A percentile compares a stretch with the other conserved stretches of the same genome.
Evolutionary conservation across 2,329 filamentous ascomycete species (phyloP).

Genomic region (Trichophyton benhamiae): DNA sequence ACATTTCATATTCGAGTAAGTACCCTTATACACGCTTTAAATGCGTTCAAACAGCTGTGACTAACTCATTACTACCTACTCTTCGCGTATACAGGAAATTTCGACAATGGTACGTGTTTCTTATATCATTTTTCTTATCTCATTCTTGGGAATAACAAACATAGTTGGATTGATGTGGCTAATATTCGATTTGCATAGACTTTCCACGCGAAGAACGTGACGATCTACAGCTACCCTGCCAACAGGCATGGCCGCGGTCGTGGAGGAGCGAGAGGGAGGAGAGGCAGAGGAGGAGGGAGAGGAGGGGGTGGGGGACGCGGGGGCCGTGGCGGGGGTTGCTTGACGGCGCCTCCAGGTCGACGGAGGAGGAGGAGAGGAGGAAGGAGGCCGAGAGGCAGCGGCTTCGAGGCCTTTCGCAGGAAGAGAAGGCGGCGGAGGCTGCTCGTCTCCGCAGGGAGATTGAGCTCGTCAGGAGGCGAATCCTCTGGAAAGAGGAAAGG

Average conservation of each 20-base stretch:
- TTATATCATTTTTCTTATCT: neutral
- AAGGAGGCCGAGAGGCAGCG: neutral
- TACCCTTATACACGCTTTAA: neutral
- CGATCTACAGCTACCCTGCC: neutral
- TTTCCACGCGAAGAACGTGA: neutral
- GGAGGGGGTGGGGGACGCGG: neutral
- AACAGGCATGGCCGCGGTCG: neutral
- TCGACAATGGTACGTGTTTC: neutral
- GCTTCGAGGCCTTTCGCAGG: neutral
- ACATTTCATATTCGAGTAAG: neutral
- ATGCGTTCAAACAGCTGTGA: neutral
- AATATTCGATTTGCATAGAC: neutral
- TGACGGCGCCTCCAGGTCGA: too few species aligned
- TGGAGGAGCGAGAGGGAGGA: neutral
- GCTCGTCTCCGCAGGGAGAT: neutral
- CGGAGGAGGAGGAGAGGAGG: neutral
- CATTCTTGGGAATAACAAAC: neutral
- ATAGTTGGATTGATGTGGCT: neutral
- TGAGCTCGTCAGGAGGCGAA: neutral
- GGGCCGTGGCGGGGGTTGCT: too few species aligned
- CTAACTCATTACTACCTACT: neutral
- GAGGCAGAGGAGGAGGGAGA: neutral
- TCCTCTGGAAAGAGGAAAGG: too few species aligned
- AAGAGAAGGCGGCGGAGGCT: neutral
- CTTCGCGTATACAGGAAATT: neutral